Percentiles rank a stretch among this genome's conserved stretches.
phyloP scores from a whole-genome alignment of 495 filamentous ascomycete genomes.

The Aspergillus sparsus region DNA sequence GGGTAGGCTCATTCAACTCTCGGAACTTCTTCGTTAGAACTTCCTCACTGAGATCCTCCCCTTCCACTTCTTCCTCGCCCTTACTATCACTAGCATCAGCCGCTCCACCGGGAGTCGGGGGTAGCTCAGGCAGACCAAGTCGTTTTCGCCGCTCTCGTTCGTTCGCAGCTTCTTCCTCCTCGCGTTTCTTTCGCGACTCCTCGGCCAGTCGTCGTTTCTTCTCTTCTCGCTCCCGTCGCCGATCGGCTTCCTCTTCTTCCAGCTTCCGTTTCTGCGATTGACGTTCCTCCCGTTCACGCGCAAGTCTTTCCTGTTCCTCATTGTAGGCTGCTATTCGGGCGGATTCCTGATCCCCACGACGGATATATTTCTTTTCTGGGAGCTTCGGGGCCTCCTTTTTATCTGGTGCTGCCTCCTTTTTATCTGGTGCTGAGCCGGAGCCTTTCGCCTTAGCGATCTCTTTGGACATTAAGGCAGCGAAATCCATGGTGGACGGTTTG shows the following conservation, averaged over 20 bases:
- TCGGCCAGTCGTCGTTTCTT: conserved; percentile 80
- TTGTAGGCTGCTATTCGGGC: conserved; percentile 78
- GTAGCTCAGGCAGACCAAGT: conserved; percentile 73
- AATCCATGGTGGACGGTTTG: conserved; percentile 69
- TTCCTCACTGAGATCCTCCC: conserved; percentile 71
- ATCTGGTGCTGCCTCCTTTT: conserved; percentile 29
- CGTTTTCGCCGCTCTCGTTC: conserved; percentile 57
- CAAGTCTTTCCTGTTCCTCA: conserved; percentile 70
- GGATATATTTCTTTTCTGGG: conserved; percentile 74
- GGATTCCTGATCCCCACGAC: conserved; percentile 83
- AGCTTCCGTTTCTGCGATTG: conserved; percentile 76
- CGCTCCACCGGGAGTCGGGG: conserved; percentile 41
- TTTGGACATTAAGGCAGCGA: conserved; percentile 85
- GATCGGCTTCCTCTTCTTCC: conserved; percentile 82
- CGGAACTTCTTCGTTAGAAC: conserved; percentile 69
- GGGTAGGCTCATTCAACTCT: conserved; percentile 67
- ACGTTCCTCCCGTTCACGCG: conserved; percentile 65
- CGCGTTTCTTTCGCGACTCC: conserved; percentile 66
- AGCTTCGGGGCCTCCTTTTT: conserved; percentile 33
- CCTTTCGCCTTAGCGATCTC: conserved; percentile 80
- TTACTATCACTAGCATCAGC: conserved; percentile 39
- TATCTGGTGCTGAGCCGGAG: conserved; percentile 24
- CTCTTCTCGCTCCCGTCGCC: conserved; percentile 68
- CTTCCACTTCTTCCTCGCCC: conserved; percentile 35
- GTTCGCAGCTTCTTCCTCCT: conserved; percentile 64